Base-by-base conservation (phyloP, 2,329 filamentous ascomycete genomes). In the Cryphonectria nitschkei region DNA sequence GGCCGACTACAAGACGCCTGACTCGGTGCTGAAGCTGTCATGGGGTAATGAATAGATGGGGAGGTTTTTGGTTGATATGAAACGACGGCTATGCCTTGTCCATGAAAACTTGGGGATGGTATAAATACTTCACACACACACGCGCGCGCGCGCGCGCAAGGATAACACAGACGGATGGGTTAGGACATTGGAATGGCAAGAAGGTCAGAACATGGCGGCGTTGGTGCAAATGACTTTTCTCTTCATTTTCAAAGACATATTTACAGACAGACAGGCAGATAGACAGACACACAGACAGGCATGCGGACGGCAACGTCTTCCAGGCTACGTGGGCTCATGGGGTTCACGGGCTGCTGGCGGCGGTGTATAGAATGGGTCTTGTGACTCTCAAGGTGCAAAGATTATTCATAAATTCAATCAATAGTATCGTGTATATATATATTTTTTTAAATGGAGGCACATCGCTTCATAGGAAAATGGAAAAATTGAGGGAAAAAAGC, bases 11-110 rank as follows among this genome's bases (percentile, higher is more conserved):
- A 88, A 89, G 81, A 88, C 91, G 62, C 92, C 92, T 0, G 86
- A 90, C 74, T 92, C 91, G 13, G 88, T 93, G 67, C 93, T 93
- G 79, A 90, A 95, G 76, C 82, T 98, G 80, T 85, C 94, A 71
- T 99, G 96, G 96, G 90, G 87, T 3, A 88, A 86, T 75, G 87
- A 91, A 79, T 91, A 85, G 41, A n/a, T 2, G 22, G 39, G 16
- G 43, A 19, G 43, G 39, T 3, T 43, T 16, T 16, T 19, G 37
- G 37, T 11, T 39, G 37, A 43, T 43, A 43, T 16, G 41, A 43
- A 13, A 39, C 6, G 41, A 43, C 41, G 41, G 41, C 14, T 16
- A 43, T 43, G 41, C 5, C 14, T 4, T 16, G 41, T 16, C 41
- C 41, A 43, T 43, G 41, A 3, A 3, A 16, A 39, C 37, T 14